Evolutionary conservation across 2,329 filamentous ascomycete genomes (phyloP), one percentile per base, ranked within the genome.

Genomic region (Diaporthe humulicola): DNA sequence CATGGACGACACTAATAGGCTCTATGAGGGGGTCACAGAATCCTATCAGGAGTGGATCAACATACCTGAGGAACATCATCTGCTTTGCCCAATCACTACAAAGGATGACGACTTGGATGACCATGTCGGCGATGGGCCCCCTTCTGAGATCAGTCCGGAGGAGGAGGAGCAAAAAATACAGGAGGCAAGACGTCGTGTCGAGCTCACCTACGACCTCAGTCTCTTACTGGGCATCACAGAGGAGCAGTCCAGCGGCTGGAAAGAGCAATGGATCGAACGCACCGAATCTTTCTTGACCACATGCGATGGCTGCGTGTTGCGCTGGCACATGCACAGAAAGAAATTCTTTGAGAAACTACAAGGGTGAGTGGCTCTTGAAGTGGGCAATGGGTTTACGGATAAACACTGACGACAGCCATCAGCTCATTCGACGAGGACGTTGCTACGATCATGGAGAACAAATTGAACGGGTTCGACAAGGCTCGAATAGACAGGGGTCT

Each of bases 241-340:
- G 66, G 89, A 91, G 64, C 88, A 90, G 69, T 89, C 90, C 4
- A 89, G 90, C 38, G 86, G 88, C 75, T 89, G 93, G 83, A 86
- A 92, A 56, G 85, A 87, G 19, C 89, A 90, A 77, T 93, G 94
- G 79, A 88, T 86, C 70, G 79, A 83, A 7, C 87, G 89, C 28
- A 86, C 93, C 28, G 90, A 93, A 76, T 81, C 85, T 15, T 88
- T 89, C 52, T 86, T 96, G 33, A 89, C 87, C 74, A 87, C 84
- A 74, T 96, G 94, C 82, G 90, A 94, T 71, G 87, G 90, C 70
- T 96, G 94, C 81, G 92, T 94, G 70, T 88, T 91, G 76, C 92
- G 92, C 78, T 96, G 94, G 89, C 94, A 96, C 82, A 91, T 91
- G 80, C 89, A 88, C 40, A 92, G 94, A 76, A 89, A 90, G 75